Evolutionary conservation across 257 asterid genomes (phyloP).

Genomic region (Penstemon davidsonii): DNA sequence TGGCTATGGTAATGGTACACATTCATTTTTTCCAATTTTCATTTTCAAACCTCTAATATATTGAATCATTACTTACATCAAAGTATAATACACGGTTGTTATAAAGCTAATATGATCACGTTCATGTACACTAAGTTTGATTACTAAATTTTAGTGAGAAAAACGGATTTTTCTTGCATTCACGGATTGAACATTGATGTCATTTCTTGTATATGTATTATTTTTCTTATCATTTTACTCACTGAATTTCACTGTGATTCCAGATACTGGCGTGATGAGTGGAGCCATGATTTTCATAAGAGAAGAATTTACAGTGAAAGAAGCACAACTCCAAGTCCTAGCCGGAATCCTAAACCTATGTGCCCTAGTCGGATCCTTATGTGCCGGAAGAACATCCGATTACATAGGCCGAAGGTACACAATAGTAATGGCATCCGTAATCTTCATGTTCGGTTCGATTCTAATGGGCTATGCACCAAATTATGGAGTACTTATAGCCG

Average conservation of each 20-base stretch:
- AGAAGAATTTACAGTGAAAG: conserved; percentile 58
- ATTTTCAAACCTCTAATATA: too few relatives aligned
- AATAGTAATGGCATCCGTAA: conserved; percentile 47
- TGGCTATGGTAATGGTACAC: too few relatives aligned
- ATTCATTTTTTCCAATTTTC: too few relatives aligned
- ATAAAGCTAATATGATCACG: too few relatives aligned
- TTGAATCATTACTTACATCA: too few relatives aligned
- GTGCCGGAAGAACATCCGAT: conserved; percentile 74
- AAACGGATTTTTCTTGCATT: too few relatives aligned
- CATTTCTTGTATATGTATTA: too few relatives aligned
- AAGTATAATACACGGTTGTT: too few relatives aligned
- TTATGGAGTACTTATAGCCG: conserved; percentile 47
- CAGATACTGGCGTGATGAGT: conserved; percentile 86
- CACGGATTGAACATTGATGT: too few relatives aligned
- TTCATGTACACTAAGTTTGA: too few relatives aligned
- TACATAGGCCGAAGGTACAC: conserved; percentile 68
- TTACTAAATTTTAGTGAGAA: too few relatives aligned
- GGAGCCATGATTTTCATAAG: conserved; percentile 80
- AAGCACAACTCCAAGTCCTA: conserved; percentile 48
- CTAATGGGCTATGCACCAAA: conserved; percentile 68
- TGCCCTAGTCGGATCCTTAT: conserved; percentile 63
- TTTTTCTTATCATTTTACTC: too few relatives aligned
- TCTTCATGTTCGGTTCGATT: conserved; percentile 67
- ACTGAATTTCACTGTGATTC: not conserved
- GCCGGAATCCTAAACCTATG: conserved; percentile 76